Evolutionary conservation across 768 basidiomycete genomes (phyloP).

Genomic region (Asterophora lycoperdoides): DNA sequence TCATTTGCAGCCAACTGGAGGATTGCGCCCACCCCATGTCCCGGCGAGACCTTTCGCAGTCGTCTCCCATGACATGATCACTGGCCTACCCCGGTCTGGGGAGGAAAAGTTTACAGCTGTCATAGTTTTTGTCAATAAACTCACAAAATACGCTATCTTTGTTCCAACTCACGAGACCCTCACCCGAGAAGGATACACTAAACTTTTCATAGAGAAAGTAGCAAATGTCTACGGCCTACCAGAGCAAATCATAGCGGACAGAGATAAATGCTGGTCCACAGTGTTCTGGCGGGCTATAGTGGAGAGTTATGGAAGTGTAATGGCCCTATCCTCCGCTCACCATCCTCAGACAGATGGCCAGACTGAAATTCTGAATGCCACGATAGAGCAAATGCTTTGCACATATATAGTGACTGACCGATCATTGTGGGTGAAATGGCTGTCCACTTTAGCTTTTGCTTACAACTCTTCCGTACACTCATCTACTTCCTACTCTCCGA

Average conservation of each 20-base stretch:
- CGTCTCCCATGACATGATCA: background rate
- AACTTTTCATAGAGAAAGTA: background rate
- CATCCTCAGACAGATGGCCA: slow-evolving; percentile 38
- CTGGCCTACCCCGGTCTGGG: background rate
- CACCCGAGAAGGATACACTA: background rate
- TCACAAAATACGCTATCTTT: background rate
- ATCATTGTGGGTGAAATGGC: slow-evolving; percentile 24
- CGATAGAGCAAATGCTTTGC: slow-evolving; percentile 19
- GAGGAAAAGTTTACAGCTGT: background rate
- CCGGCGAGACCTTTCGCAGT: background rate
- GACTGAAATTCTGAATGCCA: slow-evolving; percentile 8
- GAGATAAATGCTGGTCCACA: background rate
- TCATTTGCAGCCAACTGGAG: background rate
- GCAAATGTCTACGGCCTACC: background rate
- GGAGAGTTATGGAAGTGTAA: background rate
- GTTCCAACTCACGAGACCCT: background rate
- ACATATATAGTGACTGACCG: slow-evolving; percentile 23
- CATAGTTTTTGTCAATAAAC: background rate
- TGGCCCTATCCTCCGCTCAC: background rate
- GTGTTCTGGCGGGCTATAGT: slow-evolving; percentile 10
- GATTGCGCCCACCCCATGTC: background rate
- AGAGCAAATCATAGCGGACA: background rate
- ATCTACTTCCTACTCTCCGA: slow-evolving; percentile 22
- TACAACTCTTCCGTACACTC: slow-evolving; percentile 27
- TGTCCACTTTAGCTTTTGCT: slow-evolving; percentile 23